Percentiles rank a stretch among this genome's conserved stretches.
Conservation (phyloP, 805 yeast species). For the Barnettozyma populi region DNA sequence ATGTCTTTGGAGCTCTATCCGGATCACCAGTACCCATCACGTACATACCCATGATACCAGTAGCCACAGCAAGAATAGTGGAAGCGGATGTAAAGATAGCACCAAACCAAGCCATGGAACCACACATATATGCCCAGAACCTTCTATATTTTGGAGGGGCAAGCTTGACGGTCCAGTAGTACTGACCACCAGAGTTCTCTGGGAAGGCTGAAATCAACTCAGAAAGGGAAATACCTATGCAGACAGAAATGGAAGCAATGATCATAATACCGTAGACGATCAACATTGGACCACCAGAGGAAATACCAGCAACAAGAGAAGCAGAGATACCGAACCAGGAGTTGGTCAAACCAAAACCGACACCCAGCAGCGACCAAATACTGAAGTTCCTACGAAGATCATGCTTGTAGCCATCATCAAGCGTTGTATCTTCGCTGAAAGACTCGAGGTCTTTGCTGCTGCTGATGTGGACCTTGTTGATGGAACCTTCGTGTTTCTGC, state of each 20-base stretch:
- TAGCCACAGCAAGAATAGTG: slow-evolving; percentile 47
- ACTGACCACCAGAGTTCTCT: slow-evolving; percentile 49
- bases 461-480: not conserved
- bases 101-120: slow-evolving; percentile 58
- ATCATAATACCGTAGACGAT: slow-evolving; percentile 52
- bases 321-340: slow-evolving; percentile 60
- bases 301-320: slow-evolving; percentile 45
- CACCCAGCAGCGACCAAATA: slow-evolving; percentile 44
- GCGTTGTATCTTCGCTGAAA: not conserved
- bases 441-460: not conserved
- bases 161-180: slow-evolving; percentile 48
- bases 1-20: slow-evolving; percentile 31
- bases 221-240: slow-evolving; percentile 43
- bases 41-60: slow-evolving; percentile 44
- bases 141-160: slow-evolving; percentile 35
- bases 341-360: slow-evolving; percentile 53
- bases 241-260: slow-evolving; percentile 39
- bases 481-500: not conserved
- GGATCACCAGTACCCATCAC: slow-evolving; percentile 30
- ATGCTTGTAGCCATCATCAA: slow-evolving; percentile 15
- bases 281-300: slow-evolving; percentile 51
- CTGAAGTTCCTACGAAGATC: slow-evolving; percentile 28
- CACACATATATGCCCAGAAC: slow-evolving; percentile 46
- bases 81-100: slow-evolving; percentile 56
- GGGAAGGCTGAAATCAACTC: slow-evolving; percentile 49